Evolutionary conservation across 768 basidiomycete species (phyloP).

Genomic region (Guyanaporus albipodus): DNA sequence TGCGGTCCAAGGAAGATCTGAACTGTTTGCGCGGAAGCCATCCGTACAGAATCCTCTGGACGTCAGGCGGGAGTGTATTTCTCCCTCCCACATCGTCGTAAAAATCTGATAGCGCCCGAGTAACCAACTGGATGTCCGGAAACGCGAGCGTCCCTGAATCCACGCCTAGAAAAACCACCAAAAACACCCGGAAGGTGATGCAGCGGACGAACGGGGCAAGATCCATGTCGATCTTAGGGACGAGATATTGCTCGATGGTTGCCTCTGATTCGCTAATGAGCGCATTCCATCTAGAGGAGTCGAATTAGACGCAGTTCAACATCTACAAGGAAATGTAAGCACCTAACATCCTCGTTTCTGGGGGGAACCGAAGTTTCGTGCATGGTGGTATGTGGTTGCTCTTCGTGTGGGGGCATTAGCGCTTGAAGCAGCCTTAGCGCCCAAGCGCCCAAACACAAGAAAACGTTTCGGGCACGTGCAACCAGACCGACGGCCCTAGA

Average conservation of each 20-base stretch:
- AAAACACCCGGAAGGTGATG: conserved; percentile 40
- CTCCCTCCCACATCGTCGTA: conserved; percentile 33
- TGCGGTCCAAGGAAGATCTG: conserved; percentile 40
- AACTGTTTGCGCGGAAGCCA: conserved; percentile 36
- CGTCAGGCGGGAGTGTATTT: conserved; percentile 28
- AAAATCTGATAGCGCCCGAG: conserved; percentile 40
- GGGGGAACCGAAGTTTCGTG: neutral
- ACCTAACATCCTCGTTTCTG: conserved; percentile 16
- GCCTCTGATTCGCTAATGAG: conserved; percentile 12
- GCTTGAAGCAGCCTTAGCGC: conserved; percentile 9
- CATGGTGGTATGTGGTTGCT: conserved; percentile 5
- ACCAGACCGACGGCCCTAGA: neutral
- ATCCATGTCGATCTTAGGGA: conserved; percentile 11
- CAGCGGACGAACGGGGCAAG: conserved; percentile 43
- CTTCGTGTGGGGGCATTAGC: conserved; percentile 1
- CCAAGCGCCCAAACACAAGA: neutral
- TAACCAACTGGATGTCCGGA: conserved; percentile 35
- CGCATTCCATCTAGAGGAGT: conserved; percentile 12
- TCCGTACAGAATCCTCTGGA: conserved; percentile 36
- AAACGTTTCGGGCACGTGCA: conserved; percentile 15
- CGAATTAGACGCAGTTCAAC: conserved; percentile 3
- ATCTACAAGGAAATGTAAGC: neutral
- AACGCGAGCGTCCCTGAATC: conserved; percentile 21
- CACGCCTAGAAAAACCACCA: conserved; percentile 40
- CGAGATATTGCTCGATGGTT: conserved; percentile 11